phyloP scores from a whole-genome alignment of 2,329 filamentous ascomycete species.

The Fusarium sp. region DNA sequence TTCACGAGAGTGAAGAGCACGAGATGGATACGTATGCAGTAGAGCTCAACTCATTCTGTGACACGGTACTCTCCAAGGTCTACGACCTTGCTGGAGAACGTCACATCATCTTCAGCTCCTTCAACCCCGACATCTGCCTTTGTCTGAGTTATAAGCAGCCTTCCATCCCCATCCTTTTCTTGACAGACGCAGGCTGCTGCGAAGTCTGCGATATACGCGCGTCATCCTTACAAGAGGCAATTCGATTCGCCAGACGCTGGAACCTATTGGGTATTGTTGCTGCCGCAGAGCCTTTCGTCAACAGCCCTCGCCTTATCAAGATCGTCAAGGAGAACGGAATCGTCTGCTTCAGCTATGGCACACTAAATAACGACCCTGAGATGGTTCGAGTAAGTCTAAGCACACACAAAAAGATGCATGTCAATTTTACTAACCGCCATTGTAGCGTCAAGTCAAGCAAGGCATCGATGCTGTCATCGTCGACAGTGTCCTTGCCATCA shows the following conservation, averaged over 20 bases:
- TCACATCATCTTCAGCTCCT: conserved; percentile 97
- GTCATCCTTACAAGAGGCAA: conserved; percentile 90
- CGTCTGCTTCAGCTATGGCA: conserved; percentile 95
- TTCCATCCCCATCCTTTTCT: conserved; percentile 92
- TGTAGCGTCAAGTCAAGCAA: conserved; percentile 85
- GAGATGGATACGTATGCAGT: conserved; percentile 97
- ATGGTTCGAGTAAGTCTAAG: conserved; percentile 77
- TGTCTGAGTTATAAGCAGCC: conserved; percentile 96
- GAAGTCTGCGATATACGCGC: conserved; percentile 89
- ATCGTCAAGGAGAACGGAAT: conserved; percentile 95
- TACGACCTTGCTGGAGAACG: conserved; percentile 83
- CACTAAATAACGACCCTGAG: conserved; percentile 83
- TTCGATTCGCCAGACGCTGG: conserved; percentile 94
- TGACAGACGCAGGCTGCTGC: conserved; percentile 86
- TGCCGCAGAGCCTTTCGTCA: conserved; percentile 86
- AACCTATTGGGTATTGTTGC: conserved; percentile 91
- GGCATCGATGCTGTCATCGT: conserved; percentile 98
- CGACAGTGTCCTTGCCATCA: conserved; percentile 90
- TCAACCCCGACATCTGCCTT: conserved; percentile 96
- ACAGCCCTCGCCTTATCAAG: conserved; percentile 85
- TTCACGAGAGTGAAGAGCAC: conserved; percentile 92
- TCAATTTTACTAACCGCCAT: conserved; percentile 12
- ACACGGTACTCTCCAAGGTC: conserved; percentile 88
- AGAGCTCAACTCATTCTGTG: conserved; percentile 95
- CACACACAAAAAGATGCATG: neutral